Conservation (phyloP, 768 basidiomycete genomes). For the Panus rudis region DNA sequence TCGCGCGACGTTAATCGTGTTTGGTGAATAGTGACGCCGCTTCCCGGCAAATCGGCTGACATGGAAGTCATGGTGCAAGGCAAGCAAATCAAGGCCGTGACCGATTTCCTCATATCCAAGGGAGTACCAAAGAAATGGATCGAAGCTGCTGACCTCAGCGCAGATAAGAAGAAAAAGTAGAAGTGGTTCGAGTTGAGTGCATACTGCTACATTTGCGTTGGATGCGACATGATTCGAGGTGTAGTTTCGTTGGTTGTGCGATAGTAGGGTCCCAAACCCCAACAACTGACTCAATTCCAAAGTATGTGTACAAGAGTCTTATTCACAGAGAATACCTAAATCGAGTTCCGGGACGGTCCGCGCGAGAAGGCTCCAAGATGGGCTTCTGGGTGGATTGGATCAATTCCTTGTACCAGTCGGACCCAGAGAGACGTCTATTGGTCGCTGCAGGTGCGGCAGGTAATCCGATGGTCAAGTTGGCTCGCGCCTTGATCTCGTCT, state of each 20-base stretch:
- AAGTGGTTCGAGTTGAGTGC: background rate
- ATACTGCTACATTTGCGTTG: too few relatives aligned
- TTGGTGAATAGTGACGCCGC: slow-evolving; percentile 42
- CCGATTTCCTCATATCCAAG: slow-evolving; percentile 55
- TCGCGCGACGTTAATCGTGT: background rate
- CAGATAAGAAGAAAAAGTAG: slow-evolving; percentile 35
- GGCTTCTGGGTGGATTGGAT: too few relatives aligned
- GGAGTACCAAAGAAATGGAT: slow-evolving; percentile 86
- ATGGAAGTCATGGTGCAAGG: slow-evolving; percentile 82
- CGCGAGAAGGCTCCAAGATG: too few relatives aligned
- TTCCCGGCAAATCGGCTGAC: slow-evolving; percentile 47
- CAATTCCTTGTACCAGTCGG: too few relatives aligned
- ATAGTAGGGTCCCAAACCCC: too few relatives aligned
- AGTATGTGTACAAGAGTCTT: too few relatives aligned
- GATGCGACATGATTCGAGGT: too few relatives aligned
- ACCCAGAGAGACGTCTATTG: background rate
- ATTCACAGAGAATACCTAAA: too few relatives aligned
- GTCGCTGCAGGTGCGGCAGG: background rate
- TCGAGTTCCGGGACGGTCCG: too few relatives aligned
- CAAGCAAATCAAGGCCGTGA: slow-evolving; percentile 62
- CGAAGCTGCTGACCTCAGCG: slow-evolving; percentile 39
- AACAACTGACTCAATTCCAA: too few relatives aligned
- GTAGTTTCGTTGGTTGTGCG: too few relatives aligned
- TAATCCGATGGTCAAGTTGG: background rate
- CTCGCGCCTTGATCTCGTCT: background rate